phyloP scores from a whole-genome alignment of 169 alveolate genomes.

The Plasmodium blacklocki region DNA sequence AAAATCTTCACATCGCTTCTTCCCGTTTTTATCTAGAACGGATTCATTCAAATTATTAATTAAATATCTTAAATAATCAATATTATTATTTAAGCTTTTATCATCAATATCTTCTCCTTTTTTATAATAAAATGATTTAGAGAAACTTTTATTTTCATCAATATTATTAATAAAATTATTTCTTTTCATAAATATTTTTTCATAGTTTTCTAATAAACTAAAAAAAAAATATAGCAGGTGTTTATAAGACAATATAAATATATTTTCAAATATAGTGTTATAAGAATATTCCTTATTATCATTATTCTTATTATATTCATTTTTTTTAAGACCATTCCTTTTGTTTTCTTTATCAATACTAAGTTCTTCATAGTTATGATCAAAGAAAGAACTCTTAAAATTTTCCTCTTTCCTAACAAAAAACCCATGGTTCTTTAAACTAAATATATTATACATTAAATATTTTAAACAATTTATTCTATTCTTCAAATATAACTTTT shows the following conservation, averaged over 20 bases:
- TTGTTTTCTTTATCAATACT: not conserved
- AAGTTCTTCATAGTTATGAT: not conserved
- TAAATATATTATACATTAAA: constrained; percentile 28
- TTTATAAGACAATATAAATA: constrained; percentile 20
- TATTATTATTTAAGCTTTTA: not conserved
- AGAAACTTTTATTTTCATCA: not conserved
- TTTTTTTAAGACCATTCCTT: not conserved
- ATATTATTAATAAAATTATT: not conserved
- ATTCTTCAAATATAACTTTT: constrained; percentile 42
- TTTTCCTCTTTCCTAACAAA: not conserved
- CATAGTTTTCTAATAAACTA: constrained; percentile 19
- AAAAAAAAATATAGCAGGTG: constrained; percentile 32
- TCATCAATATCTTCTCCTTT: no score
- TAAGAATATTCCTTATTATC: no score
- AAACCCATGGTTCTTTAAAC: constrained; percentile 6
- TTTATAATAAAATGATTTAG: not conserved
- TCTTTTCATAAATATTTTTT: constrained; percentile 15
- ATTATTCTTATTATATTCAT: not conserved
- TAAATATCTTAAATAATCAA: constrained; percentile 6
- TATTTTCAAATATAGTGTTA: constrained; percentile 4
- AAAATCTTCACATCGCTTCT: not conserved
- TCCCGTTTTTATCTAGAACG: not conserved
- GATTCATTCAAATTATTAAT: not conserved
- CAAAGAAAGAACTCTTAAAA: not conserved
- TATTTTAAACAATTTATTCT: constrained; percentile 37